Evolutionary conservation across 257 asterid species (phyloP), one percentile per base, ranked within the genome.

Genomic region (Leonotis leonurus): DNA sequence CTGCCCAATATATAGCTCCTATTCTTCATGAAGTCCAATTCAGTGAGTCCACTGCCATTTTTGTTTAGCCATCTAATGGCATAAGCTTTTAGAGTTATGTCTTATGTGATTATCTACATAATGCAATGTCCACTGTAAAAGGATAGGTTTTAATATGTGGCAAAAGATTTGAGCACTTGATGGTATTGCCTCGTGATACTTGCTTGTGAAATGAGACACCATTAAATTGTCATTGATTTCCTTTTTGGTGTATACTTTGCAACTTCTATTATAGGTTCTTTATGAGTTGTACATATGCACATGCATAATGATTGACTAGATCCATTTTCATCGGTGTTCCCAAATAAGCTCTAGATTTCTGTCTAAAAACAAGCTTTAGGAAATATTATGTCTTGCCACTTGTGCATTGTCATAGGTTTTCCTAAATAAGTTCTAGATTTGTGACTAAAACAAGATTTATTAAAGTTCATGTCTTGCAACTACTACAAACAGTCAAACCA

Each of bases 1-100:
- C 99, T 3, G 70, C 40, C 48, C 81, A 82, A 69, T 84, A 77
- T 37, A 59, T 89, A 40, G 77, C 69, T 33, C 84, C 84, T 20
- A 81, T 89, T 62, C 95, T 93, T 72, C 85, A 68, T 10, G 87
- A 89, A 36, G 69, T 93, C 54, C 99, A 93, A 79, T 93, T 77
- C 75, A 93, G 99, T 93, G 76, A 78, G 84, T 75, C 30, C 65
- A 18, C 66, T 58, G 39, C 58, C 64, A 25, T 36, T 22, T 37
- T 62, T 56, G 13, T 48, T 61, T 60, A 43, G 36, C 32, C 39
- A 29, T 68, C 49, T 52, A 18, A 39, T 32, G 14, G n/a, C n/a
- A n/a, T n/a, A n/a, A n/a, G n/a, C n/a, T n/a, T n/a, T n/a, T n/a
- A n/a, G n/a, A n/a, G n/a, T n/a, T n/a, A n/a, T n/a, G n/a, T n/a